Conservation (phyloP, 768 basidiomycete genomes). For the Xerocomellus chrysenteron region DNA sequence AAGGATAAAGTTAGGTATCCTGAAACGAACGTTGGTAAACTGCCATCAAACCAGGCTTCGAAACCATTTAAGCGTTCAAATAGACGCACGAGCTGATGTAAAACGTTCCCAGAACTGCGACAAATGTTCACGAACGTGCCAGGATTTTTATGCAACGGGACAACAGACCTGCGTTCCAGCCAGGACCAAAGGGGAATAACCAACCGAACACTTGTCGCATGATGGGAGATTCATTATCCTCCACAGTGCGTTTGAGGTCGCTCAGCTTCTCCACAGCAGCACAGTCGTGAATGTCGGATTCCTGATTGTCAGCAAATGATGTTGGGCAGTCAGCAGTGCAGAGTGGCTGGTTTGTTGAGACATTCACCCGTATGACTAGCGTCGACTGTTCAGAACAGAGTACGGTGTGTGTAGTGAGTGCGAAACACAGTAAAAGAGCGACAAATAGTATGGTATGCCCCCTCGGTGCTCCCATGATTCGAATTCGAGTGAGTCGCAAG, state of each 20-base stretch:
- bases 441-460: conserved; percentile 31
- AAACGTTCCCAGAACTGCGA: conserved; percentile 79
- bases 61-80: conserved; percentile 9
- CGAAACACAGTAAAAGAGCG: conserved; percentile 45
- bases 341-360: conserved; percentile 3
- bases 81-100: conserved; percentile 90
- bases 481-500: not conserved
- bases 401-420: conserved; percentile 18
- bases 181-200: conserved; percentile 89
- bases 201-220: conserved; percentile 78
- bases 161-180: conserved; percentile 69
- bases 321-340: conserved; percentile 9
- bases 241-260: conserved; percentile 58
- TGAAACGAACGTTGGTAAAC: conserved; percentile 36
- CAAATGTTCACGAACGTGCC: conserved; percentile 22
- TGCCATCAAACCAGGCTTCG: conserved; percentile 20
- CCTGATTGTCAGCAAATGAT: conserved; percentile 30
- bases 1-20: conserved; percentile 92
- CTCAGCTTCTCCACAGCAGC: conserved; percentile 46
- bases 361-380: conserved; percentile 32
- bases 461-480: conserved; percentile 21
- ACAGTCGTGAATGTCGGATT: conserved; percentile 44
- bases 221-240: conserved; percentile 65
- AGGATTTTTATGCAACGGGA: conserved; percentile 2
- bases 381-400: conserved; percentile 20